Percentiles rank a stretch among this genome's conserved stretches.
These are phyloP conservation scores for Astrothelium subdiscretum DNA, from an alignment of 495 filamentous ascomycete species.

Conservation along the genomic window DNA sequence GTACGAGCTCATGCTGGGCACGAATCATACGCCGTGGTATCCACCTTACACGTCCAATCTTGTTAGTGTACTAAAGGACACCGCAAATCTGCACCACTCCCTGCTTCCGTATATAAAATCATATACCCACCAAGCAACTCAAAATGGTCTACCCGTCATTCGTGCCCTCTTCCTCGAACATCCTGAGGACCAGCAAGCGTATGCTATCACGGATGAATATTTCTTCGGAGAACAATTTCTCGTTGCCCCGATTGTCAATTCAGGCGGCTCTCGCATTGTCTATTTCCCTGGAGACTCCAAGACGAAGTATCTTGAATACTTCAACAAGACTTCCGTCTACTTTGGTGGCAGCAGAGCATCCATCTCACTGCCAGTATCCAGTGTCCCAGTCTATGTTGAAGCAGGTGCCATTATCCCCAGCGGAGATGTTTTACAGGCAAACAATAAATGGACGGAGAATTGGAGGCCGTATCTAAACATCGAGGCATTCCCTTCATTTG, in stretches of 20 bases:
- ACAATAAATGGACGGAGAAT: slow-evolving; percentile 22
- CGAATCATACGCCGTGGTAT: slow-evolving; percentile 28
- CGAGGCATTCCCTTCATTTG: slow-evolving; percentile 20
- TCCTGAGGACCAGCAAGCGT: slow-evolving; percentile 15
- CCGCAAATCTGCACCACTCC: slow-evolving; percentile 19
- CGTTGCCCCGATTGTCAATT: slow-evolving; percentile 22
- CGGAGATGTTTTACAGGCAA: slow-evolving; percentile 24
- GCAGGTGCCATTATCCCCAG: slow-evolving; percentile 23
- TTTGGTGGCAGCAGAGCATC: slow-evolving; percentile 12
- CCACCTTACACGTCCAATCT: slow-evolving; percentile 17
- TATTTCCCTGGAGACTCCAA: slow-evolving; percentile 20
- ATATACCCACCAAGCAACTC: slow-evolving; percentile 20
- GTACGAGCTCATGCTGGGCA: slow-evolving; percentile 29
- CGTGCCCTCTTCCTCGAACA: slow-evolving; percentile 25
- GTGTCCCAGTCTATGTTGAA: slow-evolving; percentile 23
- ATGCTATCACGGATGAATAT: slow-evolving; percentile 20
- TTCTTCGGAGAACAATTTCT: slow-evolving; percentile 24
- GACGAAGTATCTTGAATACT: slow-evolving; percentile 20
- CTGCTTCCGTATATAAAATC: slow-evolving; percentile 25
- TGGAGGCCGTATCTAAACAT: slow-evolving; percentile 22
- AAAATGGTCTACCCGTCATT: slow-evolving; percentile 23
- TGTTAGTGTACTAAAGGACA: slow-evolving; percentile 19
- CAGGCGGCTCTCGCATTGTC: slow-evolving; percentile 17
- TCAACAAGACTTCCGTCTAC: slow-evolving; percentile 15
- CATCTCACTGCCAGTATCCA: slow-evolving; percentile 6